Conservation (phyloP, 2,329 filamentous ascomycete genomes). For the Zymoseptoria ardabiliae region DNA sequence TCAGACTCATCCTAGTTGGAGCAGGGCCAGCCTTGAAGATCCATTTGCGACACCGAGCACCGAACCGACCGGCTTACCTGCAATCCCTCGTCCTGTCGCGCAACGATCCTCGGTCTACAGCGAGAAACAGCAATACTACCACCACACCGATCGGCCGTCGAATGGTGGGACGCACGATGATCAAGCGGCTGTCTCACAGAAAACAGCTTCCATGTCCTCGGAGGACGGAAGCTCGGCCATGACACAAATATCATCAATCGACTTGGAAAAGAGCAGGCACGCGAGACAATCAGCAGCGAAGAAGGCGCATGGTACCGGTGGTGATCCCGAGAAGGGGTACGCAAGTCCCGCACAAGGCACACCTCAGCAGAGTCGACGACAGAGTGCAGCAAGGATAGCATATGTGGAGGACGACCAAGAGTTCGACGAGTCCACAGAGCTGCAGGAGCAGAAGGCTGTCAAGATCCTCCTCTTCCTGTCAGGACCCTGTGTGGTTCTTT, state of each 20-base stretch:
- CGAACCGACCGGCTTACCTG: conserved; percentile 8
- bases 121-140: background rate
- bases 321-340: conserved; percentile 23
- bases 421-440: conserved; percentile 31
- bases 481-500: conserved; percentile 47
- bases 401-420: conserved; percentile 27
- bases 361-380: conserved; percentile 5
- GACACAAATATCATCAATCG: conserved; percentile 24
- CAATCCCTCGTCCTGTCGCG: conserved; percentile 16
- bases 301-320: conserved; percentile 7
- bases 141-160: background rate
- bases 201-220: conserved; percentile 26
- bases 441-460: conserved; percentile 39
- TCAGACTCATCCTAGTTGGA: conserved; percentile 3
- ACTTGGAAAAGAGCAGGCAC: conserved; percentile 24
- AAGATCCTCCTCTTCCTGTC: conserved; percentile 47
- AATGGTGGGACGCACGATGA: conserved; percentile 9
- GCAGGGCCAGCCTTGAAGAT: conserved; percentile 3
- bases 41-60: conserved; percentile 13
- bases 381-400: conserved; percentile 10
- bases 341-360: conserved; percentile 12
- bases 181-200: conserved; percentile 12
- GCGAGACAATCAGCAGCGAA: conserved; percentile 9
- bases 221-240: conserved; percentile 16
- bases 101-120: conserved; percentile 1